Evolutionary conservation across 1,284 basidiomycete species (phyloP).

Genomic region (Cutaneotrichosporon sp.): DNA sequence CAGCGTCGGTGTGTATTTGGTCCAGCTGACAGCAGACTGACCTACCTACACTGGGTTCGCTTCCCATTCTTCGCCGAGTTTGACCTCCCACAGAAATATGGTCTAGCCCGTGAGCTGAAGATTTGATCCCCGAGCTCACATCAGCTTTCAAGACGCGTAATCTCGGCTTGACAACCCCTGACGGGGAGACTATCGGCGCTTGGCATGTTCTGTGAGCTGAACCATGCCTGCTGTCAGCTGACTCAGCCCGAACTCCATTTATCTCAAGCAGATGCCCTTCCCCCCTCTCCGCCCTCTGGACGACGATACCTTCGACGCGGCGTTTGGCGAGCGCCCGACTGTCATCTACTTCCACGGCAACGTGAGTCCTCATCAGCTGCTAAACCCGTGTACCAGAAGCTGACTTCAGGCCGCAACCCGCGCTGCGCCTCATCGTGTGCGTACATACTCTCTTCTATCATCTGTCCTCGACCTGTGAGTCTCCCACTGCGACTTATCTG

Average conservation of each 20-base stretch:
- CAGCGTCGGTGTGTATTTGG: too few species aligned
- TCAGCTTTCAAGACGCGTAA: slow-evolving; percentile 74
- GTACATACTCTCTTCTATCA: slow-evolving; percentile 3
- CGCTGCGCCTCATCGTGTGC: slow-evolving; percentile 8
- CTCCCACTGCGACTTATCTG: slow-evolving; percentile 11
- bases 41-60: slow-evolving; percentile 63
- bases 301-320: slow-evolving; percentile 44
- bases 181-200: slow-evolving; percentile 73
- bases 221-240: slow-evolving; percentile 5
- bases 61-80: slow-evolving; percentile 64
- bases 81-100: slow-evolving; percentile 66
- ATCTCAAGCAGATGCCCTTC: slow-evolving; percentile 16
- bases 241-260: slow-evolving; percentile 30
- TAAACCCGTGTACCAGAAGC: not conserved
- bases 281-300: slow-evolving; percentile 23
- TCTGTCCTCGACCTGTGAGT: slow-evolving; percentile 28
- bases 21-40: slow-evolving; percentile 5
- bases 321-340: slow-evolving; percentile 63
- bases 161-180: slow-evolving; percentile 63
- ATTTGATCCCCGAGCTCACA: not conserved
- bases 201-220: slow-evolving; percentile 71
- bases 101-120: slow-evolving; percentile 66
- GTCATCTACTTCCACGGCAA: slow-evolving; percentile 90
- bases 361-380: slow-evolving; percentile 37
- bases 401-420: slow-evolving; percentile 16